phyloP scores from a whole-genome alignment of 441 rosid genomes.

The Geranium incanum region DNA sequence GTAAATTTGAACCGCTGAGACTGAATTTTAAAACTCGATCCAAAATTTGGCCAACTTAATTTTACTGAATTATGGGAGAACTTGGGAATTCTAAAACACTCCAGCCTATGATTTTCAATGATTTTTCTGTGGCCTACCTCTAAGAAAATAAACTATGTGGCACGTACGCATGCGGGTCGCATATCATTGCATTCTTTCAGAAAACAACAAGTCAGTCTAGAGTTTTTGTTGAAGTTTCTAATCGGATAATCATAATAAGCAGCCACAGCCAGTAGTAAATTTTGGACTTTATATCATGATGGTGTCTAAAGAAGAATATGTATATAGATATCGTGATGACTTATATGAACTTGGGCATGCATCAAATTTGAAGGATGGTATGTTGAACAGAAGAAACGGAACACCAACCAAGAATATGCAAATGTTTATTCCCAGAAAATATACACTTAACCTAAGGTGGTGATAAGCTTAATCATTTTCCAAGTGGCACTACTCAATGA shows the following conservation, averaged over 20 bases:
- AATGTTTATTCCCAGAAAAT: neutral
- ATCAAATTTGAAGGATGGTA: neutral
- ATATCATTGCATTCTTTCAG: neutral
- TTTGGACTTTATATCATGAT: neutral
- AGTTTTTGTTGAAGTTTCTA: slow-evolving; percentile 2
- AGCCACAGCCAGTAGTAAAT: neutral
- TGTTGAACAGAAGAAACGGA: neutral
- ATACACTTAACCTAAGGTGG: too few species aligned
- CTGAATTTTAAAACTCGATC: too few species aligned
- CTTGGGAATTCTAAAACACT: too few species aligned
- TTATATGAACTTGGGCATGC: neutral
- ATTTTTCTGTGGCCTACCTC: too few species aligned
- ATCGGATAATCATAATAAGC: neutral
- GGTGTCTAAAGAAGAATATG: neutral
- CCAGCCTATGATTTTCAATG: too few species aligned
- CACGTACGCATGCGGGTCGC: too few species aligned
- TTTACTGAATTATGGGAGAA: too few species aligned
- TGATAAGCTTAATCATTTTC: too few species aligned
- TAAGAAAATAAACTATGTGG: too few species aligned
- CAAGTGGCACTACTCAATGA: too few species aligned
- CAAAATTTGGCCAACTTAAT: too few species aligned
- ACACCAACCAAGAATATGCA: neutral
- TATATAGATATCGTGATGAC: neutral
- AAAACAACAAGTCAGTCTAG: neutral
- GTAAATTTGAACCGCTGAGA: too few species aligned